Evolutionary conservation across 495 filamentous ascomycete species (phyloP), one percentile per base, ranked within the genome.

Genomic region (Aspergillus bridgeri): DNA sequence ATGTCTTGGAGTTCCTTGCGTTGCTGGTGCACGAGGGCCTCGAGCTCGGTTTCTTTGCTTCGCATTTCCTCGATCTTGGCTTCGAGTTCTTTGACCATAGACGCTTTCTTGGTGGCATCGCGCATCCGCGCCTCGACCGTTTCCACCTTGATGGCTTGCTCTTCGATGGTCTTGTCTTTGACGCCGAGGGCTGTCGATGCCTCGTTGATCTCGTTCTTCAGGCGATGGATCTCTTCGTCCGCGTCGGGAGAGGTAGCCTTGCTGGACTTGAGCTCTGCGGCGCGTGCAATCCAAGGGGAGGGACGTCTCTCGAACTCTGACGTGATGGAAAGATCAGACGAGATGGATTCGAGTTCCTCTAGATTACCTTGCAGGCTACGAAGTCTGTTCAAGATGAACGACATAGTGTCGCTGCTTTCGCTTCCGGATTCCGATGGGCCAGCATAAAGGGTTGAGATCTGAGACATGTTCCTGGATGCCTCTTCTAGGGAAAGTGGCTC

Each of bases 151-250:
- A 87, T 83, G 13, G 89, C 83, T 61, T 96, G 92, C 43, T 89
- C 84, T 80, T 96, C 92, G 46, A 98, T 86, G 5, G 90, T 89
- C 71, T 97, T 94, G 65, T 96, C 93, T 70, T 96, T 95, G 58
- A 96, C 88, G 3, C 84, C 82, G 9, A 91, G 62, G 84, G 85
- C 62, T 77, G 82, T 65, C 11, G 75, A 71, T 20, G 76, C 68
- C 63, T 86, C 65, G 84, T 88, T 84, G 67, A 77, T 86, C 54
- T 93, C 87, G 45, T 91, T 88, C 64, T 86, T 88, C 33, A 96
- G 74, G 18, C 84, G 83, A 11, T 82, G 83, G 45, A 92, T 81
- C 63, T 92, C 87, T 58, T 90, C 84, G 63, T 96, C 91, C 7
- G 86, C 86, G 60, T 95, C 90, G 8, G 89, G 77, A 2, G 88